Evolutionary conservation across 2,329 filamentous ascomycete genomes (phyloP).

Genomic region (Sphaerulina vaccinii): DNA sequence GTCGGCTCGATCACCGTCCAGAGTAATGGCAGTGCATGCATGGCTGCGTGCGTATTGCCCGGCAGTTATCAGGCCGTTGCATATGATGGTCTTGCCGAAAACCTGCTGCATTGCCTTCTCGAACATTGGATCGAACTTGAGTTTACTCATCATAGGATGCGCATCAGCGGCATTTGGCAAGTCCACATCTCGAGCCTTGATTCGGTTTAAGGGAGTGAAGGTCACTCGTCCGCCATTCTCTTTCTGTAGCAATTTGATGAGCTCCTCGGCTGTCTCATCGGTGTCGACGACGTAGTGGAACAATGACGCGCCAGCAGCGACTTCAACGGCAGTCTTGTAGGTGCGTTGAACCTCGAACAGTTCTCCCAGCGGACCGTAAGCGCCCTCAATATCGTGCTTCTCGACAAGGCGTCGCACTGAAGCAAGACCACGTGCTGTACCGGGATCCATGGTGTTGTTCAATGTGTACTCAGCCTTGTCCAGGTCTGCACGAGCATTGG

Average conservation of each 20-base stretch:
- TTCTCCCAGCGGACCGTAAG: constrained; percentile 90
- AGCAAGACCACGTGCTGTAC: constrained; percentile 82
- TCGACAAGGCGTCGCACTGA: constrained; percentile 79
- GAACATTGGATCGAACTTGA: constrained; percentile 72
- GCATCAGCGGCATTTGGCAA: constrained; percentile 85
- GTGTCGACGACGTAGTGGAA: constrained; percentile 97
- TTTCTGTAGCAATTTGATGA: constrained; percentile 76
- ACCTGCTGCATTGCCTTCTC: constrained; percentile 90
- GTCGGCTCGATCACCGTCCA: constrained; percentile 90
- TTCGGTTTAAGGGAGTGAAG: constrained; percentile 86
- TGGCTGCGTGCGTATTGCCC: constrained; percentile 90
- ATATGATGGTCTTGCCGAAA: constrained; percentile 93
- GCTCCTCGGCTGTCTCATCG: constrained; percentile 77
- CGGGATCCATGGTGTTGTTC: constrained; percentile 82
- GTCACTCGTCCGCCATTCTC: constrained; percentile 84
- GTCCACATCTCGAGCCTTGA: constrained; percentile 69
- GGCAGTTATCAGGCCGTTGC: constrained; percentile 82
- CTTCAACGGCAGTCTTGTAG: constrained; percentile 19
- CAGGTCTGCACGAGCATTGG: constrained; percentile 72
- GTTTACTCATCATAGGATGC: constrained; percentile 79
- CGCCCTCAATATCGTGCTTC: constrained; percentile 75
- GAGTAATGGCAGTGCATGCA: constrained; percentile 87
- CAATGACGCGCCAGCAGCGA: constrained; percentile 80
- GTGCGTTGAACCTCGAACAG: constrained; percentile 60
- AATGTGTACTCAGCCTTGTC: constrained; percentile 75